Percentiles rank a stretch among this genome's conserved stretches.
These are phyloP conservation scores for Paecilomyces sp. DNA, from an alignment of 2,329 filamentous ascomycete genomes.

Conservation along the genomic window DNA sequence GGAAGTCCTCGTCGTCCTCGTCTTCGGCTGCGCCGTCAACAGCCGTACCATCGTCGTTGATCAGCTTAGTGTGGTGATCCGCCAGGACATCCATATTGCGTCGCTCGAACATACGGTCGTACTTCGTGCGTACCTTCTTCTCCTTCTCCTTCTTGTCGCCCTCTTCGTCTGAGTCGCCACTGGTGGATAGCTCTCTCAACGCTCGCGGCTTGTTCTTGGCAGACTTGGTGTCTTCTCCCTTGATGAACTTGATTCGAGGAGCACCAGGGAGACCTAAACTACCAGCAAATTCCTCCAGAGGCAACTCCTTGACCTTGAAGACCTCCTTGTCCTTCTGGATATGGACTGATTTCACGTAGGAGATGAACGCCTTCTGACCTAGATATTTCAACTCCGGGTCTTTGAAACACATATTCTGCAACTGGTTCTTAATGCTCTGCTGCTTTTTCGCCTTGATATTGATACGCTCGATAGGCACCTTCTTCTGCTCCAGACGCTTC, in stretches of 20 bases:
- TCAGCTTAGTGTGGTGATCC: conserved; percentile 85
- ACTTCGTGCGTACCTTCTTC: conserved; percentile 82
- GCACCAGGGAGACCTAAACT: conserved; percentile 85
- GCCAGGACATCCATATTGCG: conserved; percentile 93
- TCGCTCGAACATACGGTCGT: conserved; percentile 96
- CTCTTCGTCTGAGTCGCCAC: conserved; percentile 44
- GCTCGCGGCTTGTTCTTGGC: conserved; percentile 78
- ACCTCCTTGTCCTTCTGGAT: conserved; percentile 87
- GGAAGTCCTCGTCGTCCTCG: conserved; percentile 71
- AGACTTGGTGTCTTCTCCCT: conserved; percentile 79
- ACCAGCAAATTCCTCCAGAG: conserved; percentile 76
- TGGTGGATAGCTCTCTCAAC: conserved; percentile 53
- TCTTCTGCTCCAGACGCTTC: conserved; percentile 75
- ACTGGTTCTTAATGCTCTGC: conserved; percentile 70
- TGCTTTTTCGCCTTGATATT: conserved; percentile 87
- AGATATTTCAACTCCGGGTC: conserved; percentile 90
- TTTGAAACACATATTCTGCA: conserved; percentile 95
- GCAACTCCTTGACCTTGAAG: conserved; percentile 75
- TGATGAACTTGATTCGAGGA: conserved; percentile 87
- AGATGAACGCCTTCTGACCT: conserved; percentile 91
- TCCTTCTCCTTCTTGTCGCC: conserved; percentile 50
- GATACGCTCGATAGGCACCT: conserved; percentile 79
- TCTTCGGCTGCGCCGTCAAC: conserved; percentile 40
- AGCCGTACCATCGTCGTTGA: conserved; percentile 53
- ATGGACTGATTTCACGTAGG: conserved; percentile 77